Evolutionary conservation across 495 filamentous ascomycete genomes (phyloP).

Genomic region (Aspergillus avenaceus): DNA sequence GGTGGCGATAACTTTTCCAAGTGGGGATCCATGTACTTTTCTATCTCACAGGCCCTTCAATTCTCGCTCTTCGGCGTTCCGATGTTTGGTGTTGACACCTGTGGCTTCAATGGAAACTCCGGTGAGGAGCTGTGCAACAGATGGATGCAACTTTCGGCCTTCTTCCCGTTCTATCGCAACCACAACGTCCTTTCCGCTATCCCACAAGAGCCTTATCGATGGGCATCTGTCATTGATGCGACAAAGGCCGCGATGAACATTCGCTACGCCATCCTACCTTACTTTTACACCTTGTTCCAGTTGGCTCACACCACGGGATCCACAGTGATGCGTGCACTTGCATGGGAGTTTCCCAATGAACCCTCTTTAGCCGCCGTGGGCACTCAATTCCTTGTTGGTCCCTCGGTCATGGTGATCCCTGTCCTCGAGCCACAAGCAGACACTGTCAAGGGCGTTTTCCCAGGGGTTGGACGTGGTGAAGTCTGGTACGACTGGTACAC

Average conservation of each 20-base stretch:
- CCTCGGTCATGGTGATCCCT: conserved; percentile 66
- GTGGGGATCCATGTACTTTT: conserved; percentile 70
- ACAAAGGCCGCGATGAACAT: conserved; percentile 66
- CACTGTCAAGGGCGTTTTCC: conserved; percentile 72
- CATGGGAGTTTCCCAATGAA: conserved; percentile 82
- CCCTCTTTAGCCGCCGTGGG: conserved; percentile 63
- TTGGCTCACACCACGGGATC: conserved; percentile 62
- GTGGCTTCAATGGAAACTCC: conserved; percentile 71
- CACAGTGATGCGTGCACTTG: conserved; percentile 76
- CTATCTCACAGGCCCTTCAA: conserved; percentile 75
- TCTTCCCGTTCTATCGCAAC: conserved; percentile 88
- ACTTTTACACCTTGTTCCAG: conserved; percentile 79
- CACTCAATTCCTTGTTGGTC: conserved; percentile 75
- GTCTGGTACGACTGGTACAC: conserved; percentile 87
- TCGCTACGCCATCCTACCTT: conserved; percentile 70
- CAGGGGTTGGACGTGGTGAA: conserved; percentile 58
- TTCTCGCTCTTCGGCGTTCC: conserved; percentile 82
- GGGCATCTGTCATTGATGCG: conserved; percentile 65
- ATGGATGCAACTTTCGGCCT: conserved; percentile 84
- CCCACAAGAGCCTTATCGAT: conserved; percentile 73
- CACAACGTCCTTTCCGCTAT: conserved; percentile 65
- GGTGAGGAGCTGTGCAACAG: conserved; percentile 74
- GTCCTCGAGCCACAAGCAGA: conserved; percentile 63
- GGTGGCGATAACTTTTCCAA: conserved; percentile 74
- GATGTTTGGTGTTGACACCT: conserved; percentile 83